Conservation (phyloP, 202 grass and related monocot species). For the Digitaria exilis region DNA sequence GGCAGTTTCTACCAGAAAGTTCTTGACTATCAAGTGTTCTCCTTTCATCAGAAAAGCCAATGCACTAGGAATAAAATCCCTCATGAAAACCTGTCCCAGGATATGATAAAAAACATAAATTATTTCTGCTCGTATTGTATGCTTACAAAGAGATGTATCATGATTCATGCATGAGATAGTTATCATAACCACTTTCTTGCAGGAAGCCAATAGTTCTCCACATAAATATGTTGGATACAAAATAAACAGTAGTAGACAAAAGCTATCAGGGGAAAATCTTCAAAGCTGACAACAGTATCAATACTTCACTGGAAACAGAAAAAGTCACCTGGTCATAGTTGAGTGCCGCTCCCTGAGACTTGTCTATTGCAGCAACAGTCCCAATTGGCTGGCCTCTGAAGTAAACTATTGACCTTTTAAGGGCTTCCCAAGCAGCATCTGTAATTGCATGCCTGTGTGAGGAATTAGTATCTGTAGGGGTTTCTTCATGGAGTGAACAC, state of each 20-base stretch:
- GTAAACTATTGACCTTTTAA: constrained; percentile 62
- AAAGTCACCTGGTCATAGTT: constrained; percentile 85
- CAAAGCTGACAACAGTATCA: not conserved
- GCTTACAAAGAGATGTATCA: constrained; percentile 31
- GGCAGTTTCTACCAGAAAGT: constrained; percentile 79
- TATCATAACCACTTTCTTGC: constrained; percentile 13
- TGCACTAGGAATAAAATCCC: constrained; percentile 88
- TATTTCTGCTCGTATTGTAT: constrained; percentile 17
- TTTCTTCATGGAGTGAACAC: constrained; percentile 6
- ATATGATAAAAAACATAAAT: constrained; percentile 12
- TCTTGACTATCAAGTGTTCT: constrained; percentile 74
- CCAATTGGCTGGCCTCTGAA: constrained; percentile 70
- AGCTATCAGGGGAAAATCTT: not conserved
- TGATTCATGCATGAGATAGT: constrained; percentile 17
- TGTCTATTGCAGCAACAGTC: constrained; percentile 77
- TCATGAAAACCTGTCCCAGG: constrained; percentile 78
- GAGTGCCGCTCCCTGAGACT: constrained; percentile 56
- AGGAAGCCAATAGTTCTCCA: constrained; percentile 18
- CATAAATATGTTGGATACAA: not conserved
- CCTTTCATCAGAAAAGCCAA: constrained; percentile 77
- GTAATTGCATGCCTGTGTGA: constrained; percentile 49
- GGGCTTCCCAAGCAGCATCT: constrained; percentile 76
- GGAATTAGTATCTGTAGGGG: constrained; percentile 34
- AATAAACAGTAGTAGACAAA: not conserved
- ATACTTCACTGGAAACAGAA: constrained; percentile 24